Evolutionary conservation across 805 yeast species (phyloP).

Genomic region (Ogataea thermomethanolica): DNA sequence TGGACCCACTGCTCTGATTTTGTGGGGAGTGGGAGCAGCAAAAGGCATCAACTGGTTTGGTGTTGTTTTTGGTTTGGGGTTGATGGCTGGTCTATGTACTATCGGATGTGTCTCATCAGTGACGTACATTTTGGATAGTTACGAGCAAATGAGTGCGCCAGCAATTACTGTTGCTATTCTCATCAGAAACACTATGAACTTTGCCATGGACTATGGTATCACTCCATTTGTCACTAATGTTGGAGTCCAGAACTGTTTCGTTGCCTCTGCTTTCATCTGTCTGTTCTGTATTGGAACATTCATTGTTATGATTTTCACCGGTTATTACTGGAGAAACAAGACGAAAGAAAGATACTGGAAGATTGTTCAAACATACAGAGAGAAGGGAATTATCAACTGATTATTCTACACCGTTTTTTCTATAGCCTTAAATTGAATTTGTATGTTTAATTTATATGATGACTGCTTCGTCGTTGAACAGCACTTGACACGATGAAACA

Average conservation of each 20-base stretch:
- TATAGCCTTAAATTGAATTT: not conserved
- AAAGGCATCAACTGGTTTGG: constrained; percentile 54
- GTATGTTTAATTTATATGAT: too few species aligned
- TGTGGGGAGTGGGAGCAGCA: constrained; percentile 65
- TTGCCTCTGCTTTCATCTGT: constrained; percentile 52
- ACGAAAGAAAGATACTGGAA: constrained; percentile 36
- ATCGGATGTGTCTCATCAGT: constrained; percentile 51
- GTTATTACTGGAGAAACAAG: constrained; percentile 35
- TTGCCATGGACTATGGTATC: constrained; percentile 57
- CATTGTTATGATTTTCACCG: constrained; percentile 37
- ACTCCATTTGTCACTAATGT: constrained; percentile 53
- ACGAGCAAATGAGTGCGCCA: constrained; percentile 50
- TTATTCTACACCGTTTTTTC: not conserved
- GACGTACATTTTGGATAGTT: constrained; percentile 54
- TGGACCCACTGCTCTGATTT: constrained; percentile 52
- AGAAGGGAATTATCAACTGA: constrained; percentile 2
- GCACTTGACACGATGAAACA: too few species aligned
- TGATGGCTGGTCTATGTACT: constrained; percentile 51
- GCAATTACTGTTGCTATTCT: constrained; percentile 55
- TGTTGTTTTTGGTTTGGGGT: constrained; percentile 51
- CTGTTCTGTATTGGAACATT: constrained; percentile 46
- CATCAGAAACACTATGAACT: constrained; percentile 56
- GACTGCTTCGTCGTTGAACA: too few species aligned
- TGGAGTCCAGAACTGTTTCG: constrained; percentile 55
- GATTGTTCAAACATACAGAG: constrained; percentile 25